Evolutionary conservation across 345 rosid species (phyloP).

Genomic region (Populus davidiana): DNA sequence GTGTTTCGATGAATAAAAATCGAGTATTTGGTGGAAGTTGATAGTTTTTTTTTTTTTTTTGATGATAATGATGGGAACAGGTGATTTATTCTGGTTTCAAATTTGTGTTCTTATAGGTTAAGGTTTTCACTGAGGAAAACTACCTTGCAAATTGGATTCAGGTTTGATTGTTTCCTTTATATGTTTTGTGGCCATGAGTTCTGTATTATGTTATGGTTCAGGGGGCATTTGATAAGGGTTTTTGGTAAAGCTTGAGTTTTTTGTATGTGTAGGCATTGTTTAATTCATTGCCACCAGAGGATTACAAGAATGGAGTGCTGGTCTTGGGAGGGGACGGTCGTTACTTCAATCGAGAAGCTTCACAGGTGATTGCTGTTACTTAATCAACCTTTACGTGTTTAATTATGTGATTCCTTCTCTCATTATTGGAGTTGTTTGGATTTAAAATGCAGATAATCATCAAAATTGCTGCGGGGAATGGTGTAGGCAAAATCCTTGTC

Average conservation of each 20-base stretch:
- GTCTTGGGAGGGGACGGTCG: constrained; percentile 96
- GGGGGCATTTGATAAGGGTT: background rate
- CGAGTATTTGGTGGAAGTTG: background rate
- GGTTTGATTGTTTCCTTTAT: constrained; percentile 37
- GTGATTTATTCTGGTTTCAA: background rate
- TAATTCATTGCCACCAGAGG: constrained; percentile 74
- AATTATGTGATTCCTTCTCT: background rate
- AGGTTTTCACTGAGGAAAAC: constrained; percentile 83
- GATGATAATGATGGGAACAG: background rate
- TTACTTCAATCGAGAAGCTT: constrained; percentile 78
- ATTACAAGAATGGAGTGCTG: constrained; percentile 67
- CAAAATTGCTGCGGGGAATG: constrained; percentile 95
- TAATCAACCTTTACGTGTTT: background rate
- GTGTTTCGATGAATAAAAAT: background rate
- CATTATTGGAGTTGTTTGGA: constrained; percentile 1
- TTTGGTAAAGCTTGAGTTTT: constrained; percentile 2
- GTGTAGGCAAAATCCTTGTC: constrained; percentile 74
- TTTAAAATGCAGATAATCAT: constrained; percentile 64
- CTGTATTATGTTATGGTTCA: background rate
- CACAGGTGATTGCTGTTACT: constrained; percentile 52
- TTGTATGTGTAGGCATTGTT: constrained; percentile 62
- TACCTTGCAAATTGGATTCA: constrained; percentile 96
- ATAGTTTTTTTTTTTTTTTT: background rate
- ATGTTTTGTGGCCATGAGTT: constrained; percentile 2
- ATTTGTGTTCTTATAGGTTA: constrained; percentile 47